Base-by-base conservation (phyloP, 2,329 filamentous ascomycete genomes). In the Fusarium buxicola region DNA sequence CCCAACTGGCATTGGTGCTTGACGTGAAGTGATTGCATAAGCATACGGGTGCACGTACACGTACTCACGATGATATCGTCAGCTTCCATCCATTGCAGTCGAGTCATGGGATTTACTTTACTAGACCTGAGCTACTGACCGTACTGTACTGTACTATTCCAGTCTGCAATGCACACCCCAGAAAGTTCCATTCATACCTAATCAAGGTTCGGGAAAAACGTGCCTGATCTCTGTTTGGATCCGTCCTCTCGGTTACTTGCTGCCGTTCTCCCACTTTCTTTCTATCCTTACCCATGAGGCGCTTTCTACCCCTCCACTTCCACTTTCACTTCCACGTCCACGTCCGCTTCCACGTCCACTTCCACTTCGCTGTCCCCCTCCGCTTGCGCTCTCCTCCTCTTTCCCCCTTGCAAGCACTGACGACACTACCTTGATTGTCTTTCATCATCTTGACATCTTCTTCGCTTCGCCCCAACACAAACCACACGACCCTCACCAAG, bases 21-120 rank as follows among this genome's bases (percentile, higher is more conserved):
- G 54, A 60, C 46, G 54, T 45, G 61, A 43, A 31, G 35, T 63
- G 63, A 61, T 58, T 59, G 54, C 41, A 66, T 51, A 55, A n/a
- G n/a, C n/a, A n/a, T n/a, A n/a, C n/a, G n/a, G n/a, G n/a, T n/a
- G n/a, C n/a, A n/a, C n/a, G n/a, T n/a, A n/a, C n/a, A n/a, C n/a
- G n/a, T 57, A 56, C 48, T n/a, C n/a, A 53, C 55, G 30, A 53
- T 51, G 44, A 24, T 55, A 51, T 41, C 39, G 34, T 52, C 36
- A 49, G 47, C 49, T 54, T 38, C 50, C 31, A 58, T 58, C 50
- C 31, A 58, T 58, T 53, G 36, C 58, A 39, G 44, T 47, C 53
- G 57, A 65, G 67, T 69, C 67, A 69, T 69, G 65, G 51, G 62
- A 60, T 69, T 52, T 53, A 34, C 36, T 55, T 35, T 39, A 46